Evolutionary conservation across 1,139 yeast genomes (phyloP), one percentile per base, ranked within the genome.

Genomic region (Diutina mesorugosa): DNA sequence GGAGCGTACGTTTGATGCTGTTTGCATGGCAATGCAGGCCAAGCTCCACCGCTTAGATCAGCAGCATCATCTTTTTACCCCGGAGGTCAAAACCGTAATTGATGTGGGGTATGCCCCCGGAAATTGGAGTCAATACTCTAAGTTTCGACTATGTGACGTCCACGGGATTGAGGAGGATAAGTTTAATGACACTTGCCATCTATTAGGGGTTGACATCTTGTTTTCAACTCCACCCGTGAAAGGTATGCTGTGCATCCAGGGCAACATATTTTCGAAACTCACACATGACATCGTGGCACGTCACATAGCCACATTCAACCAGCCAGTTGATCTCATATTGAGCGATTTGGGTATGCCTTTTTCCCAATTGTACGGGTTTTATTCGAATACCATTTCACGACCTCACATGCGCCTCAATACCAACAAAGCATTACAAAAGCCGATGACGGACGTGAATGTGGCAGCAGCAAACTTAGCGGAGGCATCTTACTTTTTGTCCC

Each of bases 61-160:
- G 18, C 21, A 50, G 21, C 9, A 53, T 28, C 18, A 16, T 4
- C 41, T 45, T 8, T 38, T 53, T 32, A 53, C 38, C 26, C 55
- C 47, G 7, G 41, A 41, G 4, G 50, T 53, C 6, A 54, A 46
- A 8, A 30, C 47, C 9, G 55, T 54, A 35, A 60, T 76, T 5
- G 79, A 76, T 59, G 60, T 76, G 29, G 99, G 99, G 1, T 93
- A 79, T 67, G 96, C 96, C 0, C 99, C 99, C 0, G 99, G 99
- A 0, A 91, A 96, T 45, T 93, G 99, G 99, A 79, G 91, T 12
- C 89, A 85, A 62, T 95, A 87, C 41, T 86, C 96, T 7, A 66
- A 67, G 52, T 59, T 66, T 45, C 62, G 68, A 41, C 61, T 76
- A 58, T 65, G 70, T 50, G 62, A 64, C 46, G 56, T 69, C 2